phyloP scores from a whole-genome alignment of 2,329 filamentous ascomycete genomes.

The Penicillium sp. region DNA sequence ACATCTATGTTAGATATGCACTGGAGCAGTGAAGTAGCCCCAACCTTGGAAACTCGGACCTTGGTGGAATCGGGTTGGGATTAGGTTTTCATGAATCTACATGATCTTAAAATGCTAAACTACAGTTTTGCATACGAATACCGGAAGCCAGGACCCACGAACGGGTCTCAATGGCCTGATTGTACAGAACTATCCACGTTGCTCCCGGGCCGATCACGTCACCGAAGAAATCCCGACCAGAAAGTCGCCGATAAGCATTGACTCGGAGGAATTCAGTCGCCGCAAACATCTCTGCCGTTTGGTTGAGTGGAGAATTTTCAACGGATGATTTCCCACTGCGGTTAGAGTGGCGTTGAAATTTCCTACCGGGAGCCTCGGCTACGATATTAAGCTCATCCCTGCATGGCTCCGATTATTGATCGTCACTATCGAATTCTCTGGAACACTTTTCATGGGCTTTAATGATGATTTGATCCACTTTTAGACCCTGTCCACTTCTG shows the following conservation, averaged over 20 bases:
- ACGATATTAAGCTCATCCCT: background rate
- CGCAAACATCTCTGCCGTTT: background rate
- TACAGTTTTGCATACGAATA: too few species aligned
- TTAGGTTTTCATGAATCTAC: too few species aligned
- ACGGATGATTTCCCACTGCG: background rate
- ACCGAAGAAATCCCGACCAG: background rate
- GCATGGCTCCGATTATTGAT: background rate
- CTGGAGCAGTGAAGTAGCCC: too few species aligned
- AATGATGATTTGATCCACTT: constrained; percentile 1
- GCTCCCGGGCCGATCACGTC: background rate
- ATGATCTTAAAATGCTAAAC: too few species aligned
- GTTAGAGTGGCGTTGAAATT: background rate
- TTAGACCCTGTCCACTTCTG: background rate
- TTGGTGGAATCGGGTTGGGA: too few species aligned
- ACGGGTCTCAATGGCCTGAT: too few species aligned
- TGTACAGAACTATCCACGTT: too few species aligned
- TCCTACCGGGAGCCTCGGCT: background rate
- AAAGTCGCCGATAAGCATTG: background rate
- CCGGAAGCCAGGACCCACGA: too few species aligned
- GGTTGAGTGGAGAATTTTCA: background rate
- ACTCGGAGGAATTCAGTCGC: background rate
- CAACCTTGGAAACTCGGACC: too few species aligned
- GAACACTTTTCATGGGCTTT: constrained; percentile 1
- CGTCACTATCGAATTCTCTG: constrained; percentile 5
- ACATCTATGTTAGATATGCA: too few species aligned